phyloP scores from a whole-genome alignment of 2,329 filamentous ascomycete genomes.

The Fusarium haematococcum region DNA sequence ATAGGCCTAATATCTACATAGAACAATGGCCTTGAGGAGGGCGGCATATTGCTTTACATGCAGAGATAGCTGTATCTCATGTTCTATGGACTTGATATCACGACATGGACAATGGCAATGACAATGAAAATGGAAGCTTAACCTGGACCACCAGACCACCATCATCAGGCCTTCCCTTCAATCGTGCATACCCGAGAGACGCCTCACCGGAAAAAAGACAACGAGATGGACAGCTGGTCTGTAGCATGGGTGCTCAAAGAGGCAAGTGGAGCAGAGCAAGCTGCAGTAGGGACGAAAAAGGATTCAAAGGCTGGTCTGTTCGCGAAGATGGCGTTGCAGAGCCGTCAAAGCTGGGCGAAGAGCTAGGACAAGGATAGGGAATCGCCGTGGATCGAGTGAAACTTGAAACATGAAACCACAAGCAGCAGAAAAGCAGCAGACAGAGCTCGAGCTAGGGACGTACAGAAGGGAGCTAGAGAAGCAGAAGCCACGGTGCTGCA shows the following conservation, averaged over 20 bases:
- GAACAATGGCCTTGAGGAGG: not conserved
- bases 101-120: not conserved
- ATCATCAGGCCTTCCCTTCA: not conserved
- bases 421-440: not conserved
- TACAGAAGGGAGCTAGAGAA: not conserved
- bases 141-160: not conserved
- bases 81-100: not conserved
- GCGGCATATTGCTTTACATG: not conserved
- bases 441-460: not conserved
- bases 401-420: slow-evolving; percentile 39
- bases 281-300: slow-evolving; percentile 7
- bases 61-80: not conserved
- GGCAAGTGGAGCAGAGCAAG: slow-evolving; percentile 23
- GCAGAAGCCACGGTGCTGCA: slow-evolving; percentile 24
- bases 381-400: slow-evolving; percentile 21
- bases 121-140: not conserved
- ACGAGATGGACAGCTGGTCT: slow-evolving; percentile 22
- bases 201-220: not conserved
- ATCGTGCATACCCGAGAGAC: not conserved
- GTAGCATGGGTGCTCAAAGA: slow-evolving; percentile 12
- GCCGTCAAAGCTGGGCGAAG: slow-evolving; percentile 14
- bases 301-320: slow-evolving; percentile 16
- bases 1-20: not conserved
- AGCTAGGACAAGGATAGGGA: slow-evolving; percentile 27
- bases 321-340: slow-evolving; percentile 14